Percentiles rank a stretch among this genome's conserved stretches.
phyloP scores from a whole-genome alignment of 345 rosid species.

The Pelargonium nanum region DNA sequence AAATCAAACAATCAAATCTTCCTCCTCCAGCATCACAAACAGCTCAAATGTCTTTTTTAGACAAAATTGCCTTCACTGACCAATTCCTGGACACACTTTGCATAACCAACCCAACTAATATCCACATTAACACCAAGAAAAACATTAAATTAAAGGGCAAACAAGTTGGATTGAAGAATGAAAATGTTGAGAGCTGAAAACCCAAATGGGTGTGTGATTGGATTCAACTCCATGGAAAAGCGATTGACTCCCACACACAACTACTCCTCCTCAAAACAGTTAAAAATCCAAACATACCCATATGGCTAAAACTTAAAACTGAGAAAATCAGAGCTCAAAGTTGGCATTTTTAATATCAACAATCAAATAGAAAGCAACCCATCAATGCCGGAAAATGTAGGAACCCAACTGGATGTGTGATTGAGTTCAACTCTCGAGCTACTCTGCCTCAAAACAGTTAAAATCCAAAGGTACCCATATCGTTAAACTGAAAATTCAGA shows the following conservation, averaged over 20 bases:
- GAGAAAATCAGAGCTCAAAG: neutral
- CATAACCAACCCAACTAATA: neutral
- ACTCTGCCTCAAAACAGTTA: neutral
- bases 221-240: neutral
- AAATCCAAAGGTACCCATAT: neutral
- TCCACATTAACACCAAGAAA: neutral
- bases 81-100: neutral
- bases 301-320: too few relatives aligned
- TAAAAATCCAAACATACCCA: neutral
- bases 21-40: neutral
- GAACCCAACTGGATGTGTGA: neutral
- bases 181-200: neutral
- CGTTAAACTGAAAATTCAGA: too few relatives aligned
- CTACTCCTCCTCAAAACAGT: neutral
- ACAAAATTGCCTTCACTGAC: neutral
- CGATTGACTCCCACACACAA: neutral
- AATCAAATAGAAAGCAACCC: neutral
- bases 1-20: neutral
- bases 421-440: neutral
- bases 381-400: too few relatives aligned
- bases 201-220: neutral
- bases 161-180: neutral
- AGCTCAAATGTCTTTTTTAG: neutral
- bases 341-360: neutral
- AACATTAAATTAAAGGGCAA: neutral